A percentile compares a stretch with the other conserved stretches of the same genome.
phyloP scores from a whole-genome alignment of 164 flowering plant genomes.

The Macadamia integrifolia region DNA sequence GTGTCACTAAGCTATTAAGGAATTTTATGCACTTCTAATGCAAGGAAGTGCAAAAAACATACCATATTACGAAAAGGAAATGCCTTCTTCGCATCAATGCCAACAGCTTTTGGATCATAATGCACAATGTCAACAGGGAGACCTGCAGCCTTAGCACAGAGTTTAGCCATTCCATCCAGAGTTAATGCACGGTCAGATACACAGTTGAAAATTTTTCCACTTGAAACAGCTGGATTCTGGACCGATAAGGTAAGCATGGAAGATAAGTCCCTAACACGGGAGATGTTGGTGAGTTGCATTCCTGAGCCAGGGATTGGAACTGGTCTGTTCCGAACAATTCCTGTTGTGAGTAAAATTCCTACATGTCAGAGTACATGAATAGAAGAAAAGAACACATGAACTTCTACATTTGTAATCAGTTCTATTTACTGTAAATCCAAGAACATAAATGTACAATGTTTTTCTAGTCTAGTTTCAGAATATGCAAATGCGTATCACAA shows the following conservation, averaged over 20 bases:
- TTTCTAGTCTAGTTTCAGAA: too few relatives aligned
- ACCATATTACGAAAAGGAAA: constrained; percentile 96
- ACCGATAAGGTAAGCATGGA: constrained; percentile 86
- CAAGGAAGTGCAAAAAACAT: constrained; percentile 11
- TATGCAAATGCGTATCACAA: too few relatives aligned
- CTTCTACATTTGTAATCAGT: background rate
- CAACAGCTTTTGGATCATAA: constrained; percentile 84
- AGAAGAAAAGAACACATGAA: background rate
- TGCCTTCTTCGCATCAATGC: constrained; percentile 88
- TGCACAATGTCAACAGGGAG: constrained; percentile 64
- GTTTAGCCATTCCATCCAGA: constrained; percentile 85
- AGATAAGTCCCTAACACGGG: constrained; percentile 85
- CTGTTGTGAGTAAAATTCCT: constrained; percentile 26
- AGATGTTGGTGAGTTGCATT: constrained; percentile 91
- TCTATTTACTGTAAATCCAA: background rate
- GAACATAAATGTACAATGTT: background rate
- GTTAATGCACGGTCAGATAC: constrained; percentile 96
- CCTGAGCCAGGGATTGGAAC: constrained; percentile 96
- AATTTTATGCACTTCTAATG: too few relatives aligned
- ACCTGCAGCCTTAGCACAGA: constrained; percentile 92
- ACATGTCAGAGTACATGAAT: background rate
- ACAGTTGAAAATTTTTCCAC: constrained; percentile 82
- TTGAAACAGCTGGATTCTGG: constrained; percentile 65
- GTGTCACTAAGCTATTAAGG: background rate
- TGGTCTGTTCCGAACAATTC: constrained; percentile 87